Conservation (phyloP, 2,329 filamentous ascomycete genomes). For the Beauveria medogensis region DNA sequence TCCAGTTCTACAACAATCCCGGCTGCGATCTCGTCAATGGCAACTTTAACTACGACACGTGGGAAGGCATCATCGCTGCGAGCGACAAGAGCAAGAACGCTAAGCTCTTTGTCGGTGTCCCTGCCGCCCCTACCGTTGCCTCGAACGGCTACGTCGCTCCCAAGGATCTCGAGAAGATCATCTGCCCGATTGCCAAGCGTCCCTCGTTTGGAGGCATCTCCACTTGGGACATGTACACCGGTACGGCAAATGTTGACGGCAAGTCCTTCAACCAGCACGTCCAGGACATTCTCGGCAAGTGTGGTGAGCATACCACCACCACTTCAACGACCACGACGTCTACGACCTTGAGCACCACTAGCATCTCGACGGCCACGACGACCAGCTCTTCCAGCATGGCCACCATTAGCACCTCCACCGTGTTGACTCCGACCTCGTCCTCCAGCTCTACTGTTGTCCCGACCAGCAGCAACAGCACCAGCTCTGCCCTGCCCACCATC, state of each 20-base stretch:
- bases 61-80: slow-evolving; percentile 26
- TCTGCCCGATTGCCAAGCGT: slow-evolving; percentile 30
- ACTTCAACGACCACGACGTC: slow-evolving; percentile 15
- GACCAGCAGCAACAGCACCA: neutral
- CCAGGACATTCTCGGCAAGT: slow-evolving; percentile 28
- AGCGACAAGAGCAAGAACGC: slow-evolving; percentile 30
- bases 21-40: slow-evolving; percentile 27
- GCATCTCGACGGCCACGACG: neutral
- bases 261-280: slow-evolving; percentile 31
- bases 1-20: slow-evolving; percentile 44
- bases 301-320: slow-evolving; percentile 23
- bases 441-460: neutral
- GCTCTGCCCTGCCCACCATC: neutral
- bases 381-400: slow-evolving; percentile 2
- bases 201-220: slow-evolving; percentile 38
- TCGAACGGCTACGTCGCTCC: slow-evolving; percentile 28
- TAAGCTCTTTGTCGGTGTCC: slow-evolving; percentile 39
- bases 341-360: slow-evolving; percentile 6
- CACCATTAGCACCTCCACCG: neutral
- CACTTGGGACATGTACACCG: slow-evolving; percentile 35
- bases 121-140: slow-evolving; percentile 18
- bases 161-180: slow-evolving; percentile 25
- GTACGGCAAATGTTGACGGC: no score
- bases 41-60: slow-evolving; percentile 36
- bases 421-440: neutral